A percentile compares a stretch with the other conserved stretches of the same genome.
phyloP scores from a whole-genome alignment of 441 rosid species.

The Erysimum cheiri region DNA sequence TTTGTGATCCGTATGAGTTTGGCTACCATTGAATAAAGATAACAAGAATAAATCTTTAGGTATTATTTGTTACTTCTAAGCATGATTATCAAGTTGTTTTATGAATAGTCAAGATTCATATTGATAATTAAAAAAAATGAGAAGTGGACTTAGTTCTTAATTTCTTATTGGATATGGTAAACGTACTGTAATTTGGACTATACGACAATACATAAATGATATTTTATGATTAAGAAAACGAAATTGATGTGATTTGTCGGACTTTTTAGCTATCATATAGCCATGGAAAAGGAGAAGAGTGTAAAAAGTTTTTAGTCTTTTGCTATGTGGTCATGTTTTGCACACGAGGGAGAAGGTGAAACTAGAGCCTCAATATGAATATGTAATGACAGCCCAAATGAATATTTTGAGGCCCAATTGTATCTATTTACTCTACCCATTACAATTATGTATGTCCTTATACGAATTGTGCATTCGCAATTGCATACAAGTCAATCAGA shows the following conservation, averaged over 20 bases:
- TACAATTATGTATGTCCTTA: not conserved
- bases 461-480: no score
- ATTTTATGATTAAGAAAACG: not conserved
- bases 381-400: not conserved
- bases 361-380: not conserved
- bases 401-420: not conserved
- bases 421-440: not conserved
- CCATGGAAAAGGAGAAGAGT: not conserved
- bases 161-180: slow-evolving; percentile 20
- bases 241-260: slow-evolving; percentile 19
- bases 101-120: not conserved
- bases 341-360: not conserved
- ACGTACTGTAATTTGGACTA: not conserved
- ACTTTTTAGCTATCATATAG: slow-evolving; percentile 2
- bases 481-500: no score
- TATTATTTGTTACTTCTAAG: not conserved
- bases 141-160: slow-evolving; percentile 9
- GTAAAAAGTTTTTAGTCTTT: not conserved
- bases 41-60: slow-evolving; percentile 19
- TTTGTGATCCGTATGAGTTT: slow-evolving; percentile 9
- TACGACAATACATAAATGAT: not conserved
- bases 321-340: slow-evolving; percentile 17
- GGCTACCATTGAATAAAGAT: slow-evolving; percentile 42
- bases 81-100: not conserved
- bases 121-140: not conserved